A percentile compares a stretch with the other conserved stretches of the same genome.
phyloP scores from a whole-genome alignment of 352 stramenopile genomes.

The Phytophthora citricola region DNA sequence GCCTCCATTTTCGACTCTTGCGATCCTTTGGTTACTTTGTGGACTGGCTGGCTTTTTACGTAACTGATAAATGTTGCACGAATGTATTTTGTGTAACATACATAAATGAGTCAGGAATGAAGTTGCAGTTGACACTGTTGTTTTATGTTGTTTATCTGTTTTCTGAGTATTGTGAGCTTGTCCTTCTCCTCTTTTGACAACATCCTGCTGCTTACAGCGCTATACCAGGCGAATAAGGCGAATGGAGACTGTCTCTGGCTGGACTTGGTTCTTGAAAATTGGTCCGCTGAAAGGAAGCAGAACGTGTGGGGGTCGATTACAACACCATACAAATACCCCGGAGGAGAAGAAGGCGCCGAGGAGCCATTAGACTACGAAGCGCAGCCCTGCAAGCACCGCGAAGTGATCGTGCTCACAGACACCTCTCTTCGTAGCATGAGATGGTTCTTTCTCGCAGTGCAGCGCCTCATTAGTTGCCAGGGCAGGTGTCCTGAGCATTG shows the following conservation, averaged over 20 bases:
- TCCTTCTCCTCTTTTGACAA: conserved; percentile 24
- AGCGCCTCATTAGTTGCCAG: conserved; percentile 26
- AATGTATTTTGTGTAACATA: conserved; percentile 13
- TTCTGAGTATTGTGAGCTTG: conserved; percentile 11
- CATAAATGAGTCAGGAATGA: background rate
- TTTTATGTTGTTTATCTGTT: conserved; percentile 44
- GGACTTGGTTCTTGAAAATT: conserved; percentile 5
- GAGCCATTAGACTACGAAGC: conserved; percentile 1
- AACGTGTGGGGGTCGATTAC: conserved; percentile 37
- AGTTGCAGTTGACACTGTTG: background rate
- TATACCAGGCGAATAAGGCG: conserved; percentile 8
- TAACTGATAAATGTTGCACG: conserved; percentile 14
- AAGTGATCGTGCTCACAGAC: conserved; percentile 29
- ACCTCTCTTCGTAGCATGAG: conserved; percentile 9
- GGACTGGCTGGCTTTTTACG: conserved; percentile 20
- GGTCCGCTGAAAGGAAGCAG: conserved; percentile 24
- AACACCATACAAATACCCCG: conserved; percentile 45
- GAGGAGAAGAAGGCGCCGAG: conserved; percentile 20
- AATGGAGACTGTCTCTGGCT: no score
- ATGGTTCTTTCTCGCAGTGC: conserved; percentile 12
- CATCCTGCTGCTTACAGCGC: conserved; percentile 12
- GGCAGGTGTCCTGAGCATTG: conserved; percentile 23
- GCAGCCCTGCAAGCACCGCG: conserved; percentile 10
- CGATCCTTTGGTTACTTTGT: conserved; percentile 15
- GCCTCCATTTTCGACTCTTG: conserved; percentile 33